Evolutionary conservation across 2,329 filamentous ascomycete species (phyloP).

Genomic region (Trichoderma oligosporum): DNA sequence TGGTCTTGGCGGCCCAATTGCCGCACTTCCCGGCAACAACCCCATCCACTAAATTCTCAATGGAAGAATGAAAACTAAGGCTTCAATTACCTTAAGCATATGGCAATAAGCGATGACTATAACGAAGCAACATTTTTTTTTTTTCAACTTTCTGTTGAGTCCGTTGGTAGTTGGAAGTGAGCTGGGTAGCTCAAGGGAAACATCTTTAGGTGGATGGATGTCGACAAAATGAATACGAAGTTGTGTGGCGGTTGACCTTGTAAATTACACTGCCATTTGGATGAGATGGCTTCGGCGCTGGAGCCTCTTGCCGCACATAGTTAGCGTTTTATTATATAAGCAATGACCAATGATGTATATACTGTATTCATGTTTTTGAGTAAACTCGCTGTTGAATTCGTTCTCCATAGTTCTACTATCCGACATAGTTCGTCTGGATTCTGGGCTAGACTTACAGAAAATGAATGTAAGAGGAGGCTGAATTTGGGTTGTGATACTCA

Average conservation of each 20-base stretch:
- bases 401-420: too few relatives aligned
- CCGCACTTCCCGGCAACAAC: constrained; percentile 29
- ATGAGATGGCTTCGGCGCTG: neutral
- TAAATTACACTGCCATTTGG: neutral
- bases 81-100: neutral
- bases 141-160: neutral
- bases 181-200: neutral
- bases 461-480: too few relatives aligned
- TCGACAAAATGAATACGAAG: neutral
- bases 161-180: neutral
- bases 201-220: neutral
- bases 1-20: constrained; percentile 25
- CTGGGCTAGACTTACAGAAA: too few relatives aligned
- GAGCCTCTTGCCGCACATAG: neutral
- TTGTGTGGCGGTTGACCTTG: neutral
- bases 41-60: constrained; percentile 22
- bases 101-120: neutral
- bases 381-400: too few relatives aligned
- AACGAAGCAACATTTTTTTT: neutral
- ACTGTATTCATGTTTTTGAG: neutral
- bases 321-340: constrained; percentile 2
- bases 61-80: neutral
- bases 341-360: constrained; percentile 15
- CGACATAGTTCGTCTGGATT: too few relatives aligned
- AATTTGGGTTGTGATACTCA: too few relatives aligned